phyloP scores from a whole-genome alignment of 345 rosid genomes.

The Gossypium longicalyx region DNA sequence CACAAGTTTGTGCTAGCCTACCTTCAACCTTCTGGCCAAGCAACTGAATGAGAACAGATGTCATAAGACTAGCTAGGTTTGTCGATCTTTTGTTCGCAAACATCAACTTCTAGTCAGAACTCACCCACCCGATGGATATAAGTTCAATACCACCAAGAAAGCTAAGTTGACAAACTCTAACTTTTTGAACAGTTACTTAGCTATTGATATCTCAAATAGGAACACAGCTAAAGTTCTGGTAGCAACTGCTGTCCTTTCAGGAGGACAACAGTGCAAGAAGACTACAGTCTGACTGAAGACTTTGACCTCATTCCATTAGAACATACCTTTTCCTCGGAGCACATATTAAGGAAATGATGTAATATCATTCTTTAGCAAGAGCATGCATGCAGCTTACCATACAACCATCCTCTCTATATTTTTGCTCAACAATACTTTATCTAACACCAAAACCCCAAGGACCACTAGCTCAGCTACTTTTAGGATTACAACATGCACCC shows the following conservation, averaged over 20 bases:
- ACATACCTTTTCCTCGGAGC: not conserved
- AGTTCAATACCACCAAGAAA: not conserved
- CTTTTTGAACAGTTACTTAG: not conserved
- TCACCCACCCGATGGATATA: not conserved
- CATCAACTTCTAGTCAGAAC: not conserved
- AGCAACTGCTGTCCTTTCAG: not conserved
- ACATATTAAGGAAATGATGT: not conserved
- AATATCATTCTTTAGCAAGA: not conserved
- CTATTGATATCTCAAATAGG: not conserved
- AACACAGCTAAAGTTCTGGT: not conserved
- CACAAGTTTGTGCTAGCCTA: not conserved
- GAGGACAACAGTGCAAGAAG: not conserved
- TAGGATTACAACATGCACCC: not conserved
- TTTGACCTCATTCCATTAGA: not conserved
- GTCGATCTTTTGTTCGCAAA: not conserved
- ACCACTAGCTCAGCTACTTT: not conserved
- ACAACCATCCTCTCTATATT: not conserved
- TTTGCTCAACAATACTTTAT: not conserved
- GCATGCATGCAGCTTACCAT: not conserved
- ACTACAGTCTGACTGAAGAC: not conserved
- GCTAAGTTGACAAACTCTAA: not conserved
- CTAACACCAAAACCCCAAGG: not conserved
- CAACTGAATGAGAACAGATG: not conserved
- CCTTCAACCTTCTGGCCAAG: not conserved
- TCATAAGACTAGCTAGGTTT: not conserved